Evolutionary conservation across 257 asterid species (phyloP).

Genomic region (Lithospermum erythrorhizon): DNA sequence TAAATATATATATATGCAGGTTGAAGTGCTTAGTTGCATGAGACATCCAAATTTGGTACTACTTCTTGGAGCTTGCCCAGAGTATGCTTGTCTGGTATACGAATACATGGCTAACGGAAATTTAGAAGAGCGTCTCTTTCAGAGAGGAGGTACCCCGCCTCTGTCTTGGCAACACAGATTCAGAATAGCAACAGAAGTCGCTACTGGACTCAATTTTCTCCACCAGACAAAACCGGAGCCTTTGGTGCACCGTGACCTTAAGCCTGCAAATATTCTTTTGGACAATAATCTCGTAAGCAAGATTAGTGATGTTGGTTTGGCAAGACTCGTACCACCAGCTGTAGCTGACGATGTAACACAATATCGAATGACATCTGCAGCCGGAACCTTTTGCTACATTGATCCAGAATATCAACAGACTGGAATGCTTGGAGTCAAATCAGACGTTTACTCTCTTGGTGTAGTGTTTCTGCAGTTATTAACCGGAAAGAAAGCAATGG

Average conservation of each 20-base stretch:
- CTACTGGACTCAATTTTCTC: not conserved
- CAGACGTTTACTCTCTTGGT: not conserved
- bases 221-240: not conserved
- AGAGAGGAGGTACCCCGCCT: not conserved
- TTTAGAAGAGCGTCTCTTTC: not conserved
- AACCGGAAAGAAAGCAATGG: not conserved
- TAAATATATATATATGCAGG: not conserved
- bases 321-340: not conserved
- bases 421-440: not conserved
- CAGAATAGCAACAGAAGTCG: not conserved
- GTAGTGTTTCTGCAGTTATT: not conserved
- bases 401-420: not conserved
- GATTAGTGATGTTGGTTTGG: not conserved
- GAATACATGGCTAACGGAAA: not conserved
- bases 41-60: not conserved
- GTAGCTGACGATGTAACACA: not conserved
- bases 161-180: not conserved
- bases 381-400: not conserved
- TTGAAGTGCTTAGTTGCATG: not conserved
- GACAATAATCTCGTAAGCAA: not conserved
- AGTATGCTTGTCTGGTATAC: not conserved
- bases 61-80: not conserved
- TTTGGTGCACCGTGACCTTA: not conserved
- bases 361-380: not conserved
- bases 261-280: not conserved